Conservation (phyloP, 202 grass and related monocot species). For the Schoenoplectus tabernaemontani region DNA sequence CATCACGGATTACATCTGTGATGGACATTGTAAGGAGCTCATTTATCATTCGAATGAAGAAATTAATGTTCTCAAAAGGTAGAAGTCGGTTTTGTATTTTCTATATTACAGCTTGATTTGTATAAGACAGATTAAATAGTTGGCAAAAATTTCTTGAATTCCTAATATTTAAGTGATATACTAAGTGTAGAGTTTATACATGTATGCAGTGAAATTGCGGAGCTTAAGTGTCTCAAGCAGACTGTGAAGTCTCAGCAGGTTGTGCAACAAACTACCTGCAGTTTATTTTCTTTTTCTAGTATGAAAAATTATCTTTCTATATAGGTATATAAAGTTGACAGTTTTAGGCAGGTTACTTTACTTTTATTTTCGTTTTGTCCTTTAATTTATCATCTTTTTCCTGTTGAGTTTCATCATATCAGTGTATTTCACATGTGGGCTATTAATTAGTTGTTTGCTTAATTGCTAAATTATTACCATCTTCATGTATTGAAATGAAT, state of each 20-base stretch:
- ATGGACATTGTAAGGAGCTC: conserved; percentile 24
- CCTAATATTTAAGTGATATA: not conserved
- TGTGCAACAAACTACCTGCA: not conserved
- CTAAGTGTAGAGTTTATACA: not conserved
- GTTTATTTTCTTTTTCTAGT: not conserved
- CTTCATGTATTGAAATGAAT: no score
- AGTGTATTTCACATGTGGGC: no score
- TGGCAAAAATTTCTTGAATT: not conserved
- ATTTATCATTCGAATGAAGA: no score
- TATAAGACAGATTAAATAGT: not conserved
- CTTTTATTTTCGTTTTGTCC: not conserved
- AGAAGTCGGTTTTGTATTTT: not conserved
- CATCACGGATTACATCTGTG: conserved; percentile 16
- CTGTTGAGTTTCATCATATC: no score
- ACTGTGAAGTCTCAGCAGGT: not conserved
- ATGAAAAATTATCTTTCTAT: not conserved
- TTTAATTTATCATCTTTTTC: no score
- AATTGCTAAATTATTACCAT: no score
- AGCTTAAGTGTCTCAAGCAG: conserved; percentile 1
- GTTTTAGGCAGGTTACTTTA: not conserved
- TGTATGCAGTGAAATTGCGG: not conserved
- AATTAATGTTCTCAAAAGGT: conserved; percentile 49
- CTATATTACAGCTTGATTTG: not conserved
- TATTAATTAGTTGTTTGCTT: no score
- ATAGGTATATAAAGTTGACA: not conserved